Evolutionary conservation across 257 asterid species (phyloP).

Genomic region (Fraxinus americana): DNA sequence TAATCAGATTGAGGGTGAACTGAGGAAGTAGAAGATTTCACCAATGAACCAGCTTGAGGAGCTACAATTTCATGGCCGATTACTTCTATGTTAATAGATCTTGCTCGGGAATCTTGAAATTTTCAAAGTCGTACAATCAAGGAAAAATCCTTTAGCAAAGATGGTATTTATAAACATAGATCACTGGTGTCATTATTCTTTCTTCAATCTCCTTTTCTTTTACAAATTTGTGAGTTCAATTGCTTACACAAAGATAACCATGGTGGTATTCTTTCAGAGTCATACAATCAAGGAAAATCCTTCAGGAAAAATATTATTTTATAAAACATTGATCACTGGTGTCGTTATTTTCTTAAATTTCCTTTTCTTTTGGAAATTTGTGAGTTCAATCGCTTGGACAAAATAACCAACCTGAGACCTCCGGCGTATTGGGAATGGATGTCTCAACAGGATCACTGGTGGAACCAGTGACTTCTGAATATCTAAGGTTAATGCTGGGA

Average conservation of each 20-base stretch:
- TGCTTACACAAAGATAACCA: background rate
- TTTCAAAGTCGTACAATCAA: constrained; percentile 29
- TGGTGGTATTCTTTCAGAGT: constrained; percentile 11
- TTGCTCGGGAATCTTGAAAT: constrained; percentile 47
- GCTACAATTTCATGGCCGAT: constrained; percentile 36
- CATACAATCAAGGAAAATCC: constrained; percentile 29
- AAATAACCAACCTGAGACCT: constrained; percentile 58
- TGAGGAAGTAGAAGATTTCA: constrained; percentile 32
- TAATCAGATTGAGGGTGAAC: constrained; percentile 24
- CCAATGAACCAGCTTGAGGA: constrained; percentile 40
- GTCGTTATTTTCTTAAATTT: background rate
- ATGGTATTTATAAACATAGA: constrained; percentile 12
- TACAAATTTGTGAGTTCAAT: constrained; percentile 10
- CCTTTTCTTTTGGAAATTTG: background rate
- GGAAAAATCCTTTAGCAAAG: constrained; percentile 25
- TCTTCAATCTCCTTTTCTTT: background rate
- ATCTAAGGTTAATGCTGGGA: constrained; percentile 34
- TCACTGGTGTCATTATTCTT: background rate
- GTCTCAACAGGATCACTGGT: constrained; percentile 29
- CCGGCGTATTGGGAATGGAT: constrained; percentile 25
- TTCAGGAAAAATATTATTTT: constrained; percentile 23
- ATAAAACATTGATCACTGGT: background rate
- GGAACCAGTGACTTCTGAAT: constrained; percentile 33
- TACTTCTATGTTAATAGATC: constrained; percentile 30
- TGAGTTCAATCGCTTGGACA: constrained; percentile 3